Base-by-base conservation (phyloP, 129 eudicot species). In the Rutidosis leptorrhynchoides region DNA sequence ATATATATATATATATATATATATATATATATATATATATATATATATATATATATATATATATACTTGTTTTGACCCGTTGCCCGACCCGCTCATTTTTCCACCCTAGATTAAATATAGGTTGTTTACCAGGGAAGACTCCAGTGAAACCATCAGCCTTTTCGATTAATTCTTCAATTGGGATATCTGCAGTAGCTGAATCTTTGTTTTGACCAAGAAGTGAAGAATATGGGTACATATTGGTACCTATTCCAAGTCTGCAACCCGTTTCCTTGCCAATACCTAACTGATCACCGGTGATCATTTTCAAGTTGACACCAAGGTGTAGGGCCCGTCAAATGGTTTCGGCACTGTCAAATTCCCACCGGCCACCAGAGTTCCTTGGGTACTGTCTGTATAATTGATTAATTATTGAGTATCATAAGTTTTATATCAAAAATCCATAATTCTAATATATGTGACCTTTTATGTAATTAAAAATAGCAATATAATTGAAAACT, bases 81-180 rank as follows among this genome's bases (percentile, higher is more conserved):
- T n/a, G n/a, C n/a, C n/a, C n/a, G n/a, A n/a, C n/a, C 30, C 29
- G 21, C 23, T 61, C 61, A 28, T 51, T 26, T 32, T 26, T 45
- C 14, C 61, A 51, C 11, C n/a, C 11, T 16, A 10, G n/a, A n/a
- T n/a, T n/a, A n/a, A 27, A 19, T 2, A 12, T 2, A 19, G 32
- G n/a, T 35, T 0, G 24, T 45, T 62, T 65, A 87, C 95, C 96
- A 21, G 97, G 97, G 68, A 90, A 90, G 65, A 90, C 97, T 1
- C 97, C 97, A 24, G 97, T 95, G 65, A 90, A 90, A 26, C 97
- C 97, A 53, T n/a, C n/a, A n/a, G n/a, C n/a, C n/a, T n/a, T n/a
- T n/a, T n/a, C n/a, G n/a, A n/a, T n/a, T n/a, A n/a, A n/a, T n/a
- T n/a, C n/a, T n/a, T n/a, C n/a, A n/a, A n/a, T n/a, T n/a, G n/a